Evolutionary conservation across 768 basidiomycete genomes (phyloP).

Genomic region (Cystofilobasidium capitatum): DNA sequence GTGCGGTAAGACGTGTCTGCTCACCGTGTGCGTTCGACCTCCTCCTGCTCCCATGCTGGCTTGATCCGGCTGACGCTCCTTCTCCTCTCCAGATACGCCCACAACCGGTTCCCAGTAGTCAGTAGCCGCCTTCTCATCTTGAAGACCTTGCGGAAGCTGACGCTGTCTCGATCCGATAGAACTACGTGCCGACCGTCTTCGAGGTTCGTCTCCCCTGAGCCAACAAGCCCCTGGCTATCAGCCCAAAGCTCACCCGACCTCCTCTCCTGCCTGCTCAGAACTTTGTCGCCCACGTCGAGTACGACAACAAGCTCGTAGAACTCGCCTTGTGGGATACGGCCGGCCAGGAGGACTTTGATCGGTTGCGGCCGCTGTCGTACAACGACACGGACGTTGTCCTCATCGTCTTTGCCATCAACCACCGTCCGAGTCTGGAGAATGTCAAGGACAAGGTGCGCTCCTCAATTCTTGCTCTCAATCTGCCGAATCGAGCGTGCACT

Average conservation of each 20-base stretch:
- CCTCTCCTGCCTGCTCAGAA: constrained; percentile 19
- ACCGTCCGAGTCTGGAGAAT: constrained; percentile 39
- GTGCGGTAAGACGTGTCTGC: constrained; percentile 26
- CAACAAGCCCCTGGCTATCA: background rate
- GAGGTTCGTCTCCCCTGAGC: constrained; percentile 60
- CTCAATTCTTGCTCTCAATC: background rate
- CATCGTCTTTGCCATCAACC: constrained; percentile 40
- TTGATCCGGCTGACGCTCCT: background rate
- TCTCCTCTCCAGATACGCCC: constrained; percentile 16
- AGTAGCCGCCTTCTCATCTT: background rate
- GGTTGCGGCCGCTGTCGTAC: constrained; percentile 39
- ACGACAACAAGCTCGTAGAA: constrained; percentile 80
- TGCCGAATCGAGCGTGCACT: background rate
- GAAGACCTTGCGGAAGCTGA: background rate
- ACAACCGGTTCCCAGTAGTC: constrained; percentile 26
- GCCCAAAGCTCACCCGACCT: background rate
- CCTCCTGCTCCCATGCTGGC: background rate
- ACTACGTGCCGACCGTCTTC: constrained; percentile 86
- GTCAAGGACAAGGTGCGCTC: constrained; percentile 40
- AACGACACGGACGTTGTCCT: constrained; percentile 42
- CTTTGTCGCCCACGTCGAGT: constrained; percentile 53
- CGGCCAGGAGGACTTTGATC: constrained; percentile 77
- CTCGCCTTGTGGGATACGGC: constrained; percentile 98
- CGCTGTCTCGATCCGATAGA: constrained; percentile 43
- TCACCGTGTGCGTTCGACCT: constrained; percentile 19